Evolutionary conservation across 352 stramenopile species (phyloP), one percentile per base, ranked within the genome.

Genomic region (Globisporangium nodosum): DNA sequence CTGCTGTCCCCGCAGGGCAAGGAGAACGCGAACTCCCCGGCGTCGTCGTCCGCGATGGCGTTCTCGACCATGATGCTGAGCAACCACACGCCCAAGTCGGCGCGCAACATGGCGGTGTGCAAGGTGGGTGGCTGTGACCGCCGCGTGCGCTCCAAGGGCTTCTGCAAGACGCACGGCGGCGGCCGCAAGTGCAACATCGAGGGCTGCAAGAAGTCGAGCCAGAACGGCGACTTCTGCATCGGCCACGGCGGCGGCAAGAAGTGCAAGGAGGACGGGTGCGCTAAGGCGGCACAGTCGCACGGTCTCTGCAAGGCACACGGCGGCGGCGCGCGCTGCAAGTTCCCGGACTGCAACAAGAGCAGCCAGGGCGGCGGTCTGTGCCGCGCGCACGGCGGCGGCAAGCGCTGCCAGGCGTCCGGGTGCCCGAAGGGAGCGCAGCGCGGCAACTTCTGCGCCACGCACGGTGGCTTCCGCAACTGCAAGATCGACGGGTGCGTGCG

Each of bases 201-300:
- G 24, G 85, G 85, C 27, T 95, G 85, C 70, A 89, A 88, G 58
- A 94, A 94, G 70, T 89, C 78, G 61, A 89, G 77, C 56, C 85
- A 94, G 68, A 91, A 91, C 67, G 82, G 85, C 33, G 81, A 92
- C 64, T 92, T 91, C 43, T 95, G 85, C 69, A 95, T 93, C 31
- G 84, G 81, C 54, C 85, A 95, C 67, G 85, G 85, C 48, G 85
- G 85, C 31, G 85, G 85, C 59, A 92, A 92, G 66, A 92, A 93
- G 65, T 94, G 85, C 70, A 92, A 91, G 64, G 71, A 92, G 31
- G 78, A 82, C 0, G 78, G 73, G 4, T 95, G 85, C 61, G 76
- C 81, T 48, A 95, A 95, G 71, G 85, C 85, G 15, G 84, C 85
- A 0, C 85, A 95, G 69, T 93, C 84, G 5, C 81, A 92, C 61